Percentiles rank a stretch among this genome's conserved stretches.
Evolutionary conservation across 2,329 filamentous ascomycete genomes (phyloP).

Genomic region (Basipetospora chlamydospora): DNA sequence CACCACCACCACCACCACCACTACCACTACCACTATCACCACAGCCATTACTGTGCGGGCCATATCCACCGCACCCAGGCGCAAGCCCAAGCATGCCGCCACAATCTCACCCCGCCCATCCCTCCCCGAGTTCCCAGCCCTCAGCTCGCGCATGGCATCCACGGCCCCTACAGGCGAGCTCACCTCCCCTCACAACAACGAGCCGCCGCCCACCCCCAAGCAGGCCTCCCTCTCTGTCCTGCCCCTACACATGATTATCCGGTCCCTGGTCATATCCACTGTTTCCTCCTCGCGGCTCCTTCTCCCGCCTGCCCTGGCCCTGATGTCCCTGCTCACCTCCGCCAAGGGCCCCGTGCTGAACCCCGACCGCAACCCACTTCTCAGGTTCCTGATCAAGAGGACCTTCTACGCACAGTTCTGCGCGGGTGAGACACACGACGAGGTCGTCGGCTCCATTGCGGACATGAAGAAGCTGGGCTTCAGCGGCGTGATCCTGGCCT

Average conservation of each 20-base stretch:
- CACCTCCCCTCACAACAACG: not conserved
- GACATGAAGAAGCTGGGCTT: constrained; percentile 63
- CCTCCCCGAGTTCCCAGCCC: not conserved
- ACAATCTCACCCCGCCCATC: not conserved
- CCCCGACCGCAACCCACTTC: constrained; percentile 59
- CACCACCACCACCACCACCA: too few species aligned
- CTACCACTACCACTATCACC: too few species aligned
- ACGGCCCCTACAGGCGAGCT: not conserved
- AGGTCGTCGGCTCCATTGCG: constrained; percentile 52
- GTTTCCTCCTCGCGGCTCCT: constrained; percentile 58
- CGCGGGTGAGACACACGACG: constrained; percentile 56
- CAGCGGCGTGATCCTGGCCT: constrained; percentile 70
- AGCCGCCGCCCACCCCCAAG: constrained; percentile 20
- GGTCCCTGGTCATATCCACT: constrained; percentile 53
- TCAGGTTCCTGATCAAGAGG: constrained; percentile 57
- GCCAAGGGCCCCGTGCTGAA: constrained; percentile 52
- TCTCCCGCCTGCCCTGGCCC: constrained; percentile 51
- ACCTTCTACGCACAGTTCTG: constrained; percentile 91
- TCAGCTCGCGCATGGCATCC: not conserved
- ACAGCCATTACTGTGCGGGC: too few species aligned
- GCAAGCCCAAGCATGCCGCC: not conserved
- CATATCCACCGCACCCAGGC: not conserved
- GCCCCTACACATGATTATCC: constrained; percentile 50
- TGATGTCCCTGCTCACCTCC: constrained; percentile 57
- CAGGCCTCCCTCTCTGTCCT: constrained; percentile 56